These are phyloP conservation scores for Lithocarpus polystachyus DNA, from an alignment of 306 rosid genomes.

Conservation along the genomic window DNA sequence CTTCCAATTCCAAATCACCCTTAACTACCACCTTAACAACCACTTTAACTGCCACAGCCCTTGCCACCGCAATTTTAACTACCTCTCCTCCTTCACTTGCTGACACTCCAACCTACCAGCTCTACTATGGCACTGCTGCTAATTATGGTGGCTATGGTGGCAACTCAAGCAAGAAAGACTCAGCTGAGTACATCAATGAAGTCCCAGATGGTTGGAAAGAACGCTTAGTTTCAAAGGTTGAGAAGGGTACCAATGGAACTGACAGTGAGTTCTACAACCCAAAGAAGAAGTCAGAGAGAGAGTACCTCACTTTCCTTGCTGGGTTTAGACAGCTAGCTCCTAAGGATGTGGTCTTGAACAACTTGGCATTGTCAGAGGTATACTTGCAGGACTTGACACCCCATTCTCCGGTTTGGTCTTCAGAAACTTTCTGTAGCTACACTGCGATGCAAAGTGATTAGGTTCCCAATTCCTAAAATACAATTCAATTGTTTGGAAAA, in stretches of 20 bases:
- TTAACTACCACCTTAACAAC: constrained; percentile 27
- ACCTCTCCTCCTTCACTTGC: constrained; percentile 46
- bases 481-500: too few relatives aligned
- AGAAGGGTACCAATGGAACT: constrained; percentile 80
- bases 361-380: constrained; percentile 78
- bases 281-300: constrained; percentile 67
- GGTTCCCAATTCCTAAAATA: too few relatives aligned
- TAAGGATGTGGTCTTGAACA: constrained; percentile 60
- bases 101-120: constrained; percentile 39
- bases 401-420: too few relatives aligned
- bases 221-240: constrained; percentile 79
- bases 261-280: constrained; percentile 89
- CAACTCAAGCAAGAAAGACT: constrained; percentile 38
- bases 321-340: constrained; percentile 79
- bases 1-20: constrained; percentile 42
- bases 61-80: constrained; percentile 50
- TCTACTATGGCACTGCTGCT: constrained; percentile 80
- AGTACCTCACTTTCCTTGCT: constrained; percentile 65
- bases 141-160: too few relatives aligned
- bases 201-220: constrained; percentile 89
- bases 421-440: too few relatives aligned
- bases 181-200: constrained; percentile 80
- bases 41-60: constrained; percentile 38
- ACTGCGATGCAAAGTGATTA: too few relatives aligned
- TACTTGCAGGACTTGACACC: constrained; percentile 48